Base-by-base conservation (phyloP, 2,329 filamentous ascomycete species). In the Akanthomyces muscarius region DNA sequence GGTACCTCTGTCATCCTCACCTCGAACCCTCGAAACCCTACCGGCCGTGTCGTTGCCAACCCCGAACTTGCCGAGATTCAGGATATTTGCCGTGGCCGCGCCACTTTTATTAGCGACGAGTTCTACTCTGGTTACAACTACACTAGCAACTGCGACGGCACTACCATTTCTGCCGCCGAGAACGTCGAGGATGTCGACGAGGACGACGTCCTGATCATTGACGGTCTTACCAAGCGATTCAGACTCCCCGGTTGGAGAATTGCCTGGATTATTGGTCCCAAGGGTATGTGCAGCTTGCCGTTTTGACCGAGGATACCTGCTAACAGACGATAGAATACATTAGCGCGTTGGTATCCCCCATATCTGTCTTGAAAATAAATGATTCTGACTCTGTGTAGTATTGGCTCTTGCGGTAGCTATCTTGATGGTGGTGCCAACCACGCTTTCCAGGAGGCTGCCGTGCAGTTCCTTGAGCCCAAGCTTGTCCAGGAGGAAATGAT, bases 111-210 rank as follows among this genome's bases (percentile, higher is more conserved):
- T 74, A 91, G 93, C 78, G 94, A 98, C 72, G 94, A 98, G 77
- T 98, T 98, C 82, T 98, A 98, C 79, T 88, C 88, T 13, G 92
- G 93, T 25, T 98, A 97, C 82, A 97, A 97, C 79, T 98, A 98
- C 80, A 96, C 91, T 42, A 91, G 86, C 69, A 83, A 92, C 78
- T 98, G 94, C 74, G 93, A 97, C 72, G 94, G 94, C 45, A 87
- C 85, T 36, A 96, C 94, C 50, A 91, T 97, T 74, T 93, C 89
- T 56, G 89, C 92, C 10, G 94, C 94, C 5, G 89, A 91, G 72
- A 97, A 98, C 74, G 86, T 98, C 55, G 84, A 92, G 63, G 92
- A 97, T 69, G 92, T 97, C 18, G 86, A 97, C 72, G 85, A 91
- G 71, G 91, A 96, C 65, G 91, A 96, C 71, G 93, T 98, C 2